These are phyloP conservation scores for Teunomyces barrocoloradensis DNA, from an alignment of 805 yeast genomes.

Conservation along the genomic window DNA sequence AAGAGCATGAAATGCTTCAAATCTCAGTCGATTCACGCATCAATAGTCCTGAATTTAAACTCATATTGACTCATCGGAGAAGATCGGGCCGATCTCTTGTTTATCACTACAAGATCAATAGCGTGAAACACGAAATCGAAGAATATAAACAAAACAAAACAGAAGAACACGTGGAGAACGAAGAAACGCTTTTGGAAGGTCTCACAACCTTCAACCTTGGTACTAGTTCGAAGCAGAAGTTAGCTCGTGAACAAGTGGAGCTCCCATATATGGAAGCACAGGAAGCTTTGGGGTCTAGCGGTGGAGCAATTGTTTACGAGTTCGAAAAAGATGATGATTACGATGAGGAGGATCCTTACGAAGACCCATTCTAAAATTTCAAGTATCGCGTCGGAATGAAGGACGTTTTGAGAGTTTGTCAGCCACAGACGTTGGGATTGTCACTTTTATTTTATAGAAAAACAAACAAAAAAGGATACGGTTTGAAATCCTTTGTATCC, in stretches of 20 bases:
- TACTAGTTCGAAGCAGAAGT: constrained; percentile 70
- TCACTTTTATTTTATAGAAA: too few species aligned
- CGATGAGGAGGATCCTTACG: constrained; percentile 97
- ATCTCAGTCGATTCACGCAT: constrained; percentile 46
- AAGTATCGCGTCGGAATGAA: too few species aligned
- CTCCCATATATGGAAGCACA: constrained; percentile 93
- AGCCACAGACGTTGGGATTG: too few species aligned
- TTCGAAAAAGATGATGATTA: constrained; percentile 96
- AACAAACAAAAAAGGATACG: too few species aligned
- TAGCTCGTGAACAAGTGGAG: constrained; percentile 81
- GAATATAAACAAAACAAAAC: constrained; percentile 15
- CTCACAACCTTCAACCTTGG: constrained; percentile 86
- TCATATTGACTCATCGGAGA: constrained; percentile 64
- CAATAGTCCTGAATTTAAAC: constrained; percentile 46
- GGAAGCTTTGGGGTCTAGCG: constrained; percentile 51
- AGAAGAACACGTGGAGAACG: constrained; percentile 33
- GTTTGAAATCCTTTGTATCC: too few species aligned
- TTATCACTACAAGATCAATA: constrained; percentile 54
- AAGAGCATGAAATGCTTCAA: constrained; percentile 51
- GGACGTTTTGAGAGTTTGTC: background rate
- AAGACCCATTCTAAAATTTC: constrained; percentile 72
- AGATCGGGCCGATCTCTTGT: constrained; percentile 78
- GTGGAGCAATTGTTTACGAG: constrained; percentile 95
- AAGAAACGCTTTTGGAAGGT: constrained; percentile 57
- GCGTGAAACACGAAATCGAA: constrained; percentile 42